These are phyloP conservation scores for Ceratobasidium sp. DNA, from an alignment of 1,284 basidiomycete genomes.

Conservation along the genomic window DNA sequence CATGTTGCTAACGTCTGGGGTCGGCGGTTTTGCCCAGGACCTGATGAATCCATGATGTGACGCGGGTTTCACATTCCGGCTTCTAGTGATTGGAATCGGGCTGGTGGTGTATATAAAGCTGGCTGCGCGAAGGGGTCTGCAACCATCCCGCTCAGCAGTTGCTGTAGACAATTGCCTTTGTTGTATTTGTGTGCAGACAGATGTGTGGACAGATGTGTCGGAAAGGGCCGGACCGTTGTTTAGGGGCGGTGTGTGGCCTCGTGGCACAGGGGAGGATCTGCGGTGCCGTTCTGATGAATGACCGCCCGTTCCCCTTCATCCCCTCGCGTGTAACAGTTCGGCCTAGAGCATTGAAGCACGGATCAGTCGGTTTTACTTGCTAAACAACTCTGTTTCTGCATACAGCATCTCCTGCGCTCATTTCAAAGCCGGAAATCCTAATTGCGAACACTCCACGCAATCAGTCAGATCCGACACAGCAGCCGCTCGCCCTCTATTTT, in stretches of 20 bases:
- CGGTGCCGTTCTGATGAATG: background rate
- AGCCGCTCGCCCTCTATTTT: conserved; percentile 8
- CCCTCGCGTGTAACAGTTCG: conserved; percentile 35
- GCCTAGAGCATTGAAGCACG: conserved; percentile 23
- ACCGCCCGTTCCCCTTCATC: conserved; percentile 13
- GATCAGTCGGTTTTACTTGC: conserved; percentile 24
- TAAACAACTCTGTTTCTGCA: conserved; percentile 9
- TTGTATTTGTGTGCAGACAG: background rate
- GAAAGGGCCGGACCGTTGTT: conserved; percentile 5
- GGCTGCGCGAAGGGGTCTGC: too few species aligned
- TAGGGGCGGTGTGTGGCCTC: conserved; percentile 30
- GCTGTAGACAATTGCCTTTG: too few species aligned
- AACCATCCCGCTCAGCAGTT: too few species aligned
- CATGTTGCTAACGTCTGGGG: conserved; percentile 68
- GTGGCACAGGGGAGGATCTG: conserved; percentile 31
- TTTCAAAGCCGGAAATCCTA: background rate
- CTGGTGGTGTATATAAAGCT: background rate
- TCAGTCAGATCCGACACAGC: background rate
- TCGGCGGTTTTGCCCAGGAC: conserved; percentile 66
- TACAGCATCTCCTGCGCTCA: background rate
- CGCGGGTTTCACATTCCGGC: background rate
- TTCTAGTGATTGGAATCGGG: background rate
- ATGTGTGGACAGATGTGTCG: conserved; percentile 3
- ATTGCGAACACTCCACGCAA: background rate
- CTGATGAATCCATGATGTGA: conserved; percentile 62